These are phyloP conservation scores for Arthroderma sp. DNA, from an alignment of 2,329 filamentous ascomycete species.

Conservation along the genomic window DNA sequence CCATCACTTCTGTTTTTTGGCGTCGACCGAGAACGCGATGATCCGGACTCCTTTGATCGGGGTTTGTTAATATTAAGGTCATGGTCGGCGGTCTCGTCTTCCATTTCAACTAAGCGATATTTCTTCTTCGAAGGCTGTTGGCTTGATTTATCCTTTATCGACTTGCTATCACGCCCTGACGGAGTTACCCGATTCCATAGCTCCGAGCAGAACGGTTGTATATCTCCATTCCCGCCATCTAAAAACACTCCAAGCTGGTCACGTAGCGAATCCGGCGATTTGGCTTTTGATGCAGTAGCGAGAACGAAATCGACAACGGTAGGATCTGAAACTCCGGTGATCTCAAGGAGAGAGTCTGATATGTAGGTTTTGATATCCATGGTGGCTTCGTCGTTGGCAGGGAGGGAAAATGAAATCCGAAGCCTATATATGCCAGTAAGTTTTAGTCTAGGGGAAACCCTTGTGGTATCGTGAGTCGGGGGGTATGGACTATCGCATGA, in stretches of 20 bases:
- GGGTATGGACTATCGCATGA: neutral
- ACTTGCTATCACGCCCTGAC: slow-evolving; percentile 16
- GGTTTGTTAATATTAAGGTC: slow-evolving; percentile 16
- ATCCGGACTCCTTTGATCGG: neutral
- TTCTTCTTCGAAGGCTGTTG: slow-evolving; percentile 34
- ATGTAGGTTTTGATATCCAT: slow-evolving; percentile 34
- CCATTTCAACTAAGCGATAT: slow-evolving; percentile 45
- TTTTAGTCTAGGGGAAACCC: neutral
- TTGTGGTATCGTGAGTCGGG: neutral
- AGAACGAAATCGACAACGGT: slow-evolving; percentile 47
- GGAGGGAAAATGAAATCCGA: neutral
- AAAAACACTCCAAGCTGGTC: slow-evolving; percentile 43
- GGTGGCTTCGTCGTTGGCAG: neutral
- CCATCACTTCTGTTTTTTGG: slow-evolving; percentile 18
- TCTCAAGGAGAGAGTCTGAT: slow-evolving; percentile 42
- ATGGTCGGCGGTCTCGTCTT: slow-evolving; percentile 31
- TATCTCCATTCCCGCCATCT: slow-evolving; percentile 36
- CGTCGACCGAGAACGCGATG: slow-evolving; percentile 1
- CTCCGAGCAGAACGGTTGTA: slow-evolving; percentile 38
- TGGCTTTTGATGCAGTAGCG: slow-evolving; percentile 41
- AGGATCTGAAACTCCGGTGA: slow-evolving; percentile 45
- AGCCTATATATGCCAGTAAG: too few relatives aligned
- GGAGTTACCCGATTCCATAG: slow-evolving; percentile 30
- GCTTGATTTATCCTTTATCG: slow-evolving; percentile 15
- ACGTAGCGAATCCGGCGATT: slow-evolving; percentile 36